Percentiles rank a stretch among this genome's conserved stretches.
These are phyloP conservation scores for Boechera divaricarpa DNA, from an alignment of 345 rosid genomes.

Conservation along the genomic window DNA sequence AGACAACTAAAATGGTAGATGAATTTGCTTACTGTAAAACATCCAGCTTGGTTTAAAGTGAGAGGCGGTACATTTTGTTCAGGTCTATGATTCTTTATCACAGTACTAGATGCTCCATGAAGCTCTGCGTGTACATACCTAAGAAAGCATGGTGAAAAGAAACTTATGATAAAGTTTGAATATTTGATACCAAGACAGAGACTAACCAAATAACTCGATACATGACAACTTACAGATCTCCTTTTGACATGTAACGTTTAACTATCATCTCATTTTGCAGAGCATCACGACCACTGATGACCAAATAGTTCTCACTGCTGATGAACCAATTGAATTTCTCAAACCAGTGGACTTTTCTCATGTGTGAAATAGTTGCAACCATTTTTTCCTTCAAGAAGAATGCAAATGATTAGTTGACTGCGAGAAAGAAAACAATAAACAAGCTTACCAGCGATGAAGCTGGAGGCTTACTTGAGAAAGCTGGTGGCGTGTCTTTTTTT, in stretches of 20 bases:
- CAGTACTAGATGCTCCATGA: constrained; percentile 98
- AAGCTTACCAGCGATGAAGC: constrained; percentile 10
- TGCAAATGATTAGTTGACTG: constrained; percentile 16
- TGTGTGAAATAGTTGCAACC: constrained; percentile 88
- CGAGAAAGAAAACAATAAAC: constrained; percentile 7
- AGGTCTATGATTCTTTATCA: constrained; percentile 91
- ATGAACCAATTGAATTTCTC: constrained; percentile 99
- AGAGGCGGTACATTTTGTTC: constrained; percentile 93
- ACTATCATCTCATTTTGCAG: constrained; percentile 99
- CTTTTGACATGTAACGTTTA: constrained; percentile 97
- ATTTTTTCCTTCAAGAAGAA: constrained; percentile 68
- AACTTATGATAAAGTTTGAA: constrained; percentile 9
- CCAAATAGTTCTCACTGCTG: constrained; percentile 92
- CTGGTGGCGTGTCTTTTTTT: constrained; percentile 90
- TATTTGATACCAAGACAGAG: constrained; percentile 4
- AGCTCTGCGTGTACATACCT: constrained; percentile 97
- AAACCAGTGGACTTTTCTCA: constrained; percentile 99
- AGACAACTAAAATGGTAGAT: constrained; percentile 6
- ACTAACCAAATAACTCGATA: constrained; percentile 21
- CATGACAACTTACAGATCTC: constrained; percentile 76
- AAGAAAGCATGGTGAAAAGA: constrained; percentile 25
- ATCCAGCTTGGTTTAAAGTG: constrained; percentile 96
- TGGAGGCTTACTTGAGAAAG: constrained; percentile 73
- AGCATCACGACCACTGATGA: constrained; percentile 97
- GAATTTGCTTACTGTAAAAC: constrained; percentile 69